Evolutionary conservation across 495 filamentous ascomycete species (phyloP), one percentile per base, ranked within the genome.

Genomic region (Umbilicaria muhlenbergii): DNA sequence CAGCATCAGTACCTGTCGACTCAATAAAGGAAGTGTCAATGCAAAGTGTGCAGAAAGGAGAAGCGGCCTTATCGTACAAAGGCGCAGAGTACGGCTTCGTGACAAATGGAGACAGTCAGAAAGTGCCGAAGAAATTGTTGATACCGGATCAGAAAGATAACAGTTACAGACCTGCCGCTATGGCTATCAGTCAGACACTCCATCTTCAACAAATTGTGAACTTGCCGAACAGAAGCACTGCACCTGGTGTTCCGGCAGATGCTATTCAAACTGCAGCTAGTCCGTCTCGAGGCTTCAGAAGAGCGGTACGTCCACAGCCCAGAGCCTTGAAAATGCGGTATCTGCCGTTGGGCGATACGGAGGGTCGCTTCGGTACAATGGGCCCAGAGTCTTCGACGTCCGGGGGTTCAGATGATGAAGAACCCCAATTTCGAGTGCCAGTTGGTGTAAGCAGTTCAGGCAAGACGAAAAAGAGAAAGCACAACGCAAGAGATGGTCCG

Each of bases 1-100:
- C 71, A 24, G 59, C 60, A 5, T 60, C 57, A 11, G 46, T 74
- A 8, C 59, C 71, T 4, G 47, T 75, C 5, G 42, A 49, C 19
- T 47, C 60, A 4, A 50, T 75, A 32, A 58, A 58, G 38, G 49
- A 66, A 21, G 38, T 71, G 5, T 59, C 65, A 0, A 36, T 64
- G 18, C 53, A 60, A 17, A 50, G 54, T 17, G 50, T 61, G 15
- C 14, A 50, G 21, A 46, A 56, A 8, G 58, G 60, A 17, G 56
- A 58, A 13, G 41, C 57, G 12, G 39, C 67, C 13, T 37, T 66
- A 1, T 54, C 39, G 8, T 50, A 66, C 37, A 58, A 70, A 11
- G 61, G 61, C 15, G 45, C 45, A 15, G 56, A 67, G 7, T 73
- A 69, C 35, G 34, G 52, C 12, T 40, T 55, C 12, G 41, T 50